phyloP scores from a whole-genome alignment of 495 filamentous ascomycete genomes.

The Daldinia concentrica region DNA sequence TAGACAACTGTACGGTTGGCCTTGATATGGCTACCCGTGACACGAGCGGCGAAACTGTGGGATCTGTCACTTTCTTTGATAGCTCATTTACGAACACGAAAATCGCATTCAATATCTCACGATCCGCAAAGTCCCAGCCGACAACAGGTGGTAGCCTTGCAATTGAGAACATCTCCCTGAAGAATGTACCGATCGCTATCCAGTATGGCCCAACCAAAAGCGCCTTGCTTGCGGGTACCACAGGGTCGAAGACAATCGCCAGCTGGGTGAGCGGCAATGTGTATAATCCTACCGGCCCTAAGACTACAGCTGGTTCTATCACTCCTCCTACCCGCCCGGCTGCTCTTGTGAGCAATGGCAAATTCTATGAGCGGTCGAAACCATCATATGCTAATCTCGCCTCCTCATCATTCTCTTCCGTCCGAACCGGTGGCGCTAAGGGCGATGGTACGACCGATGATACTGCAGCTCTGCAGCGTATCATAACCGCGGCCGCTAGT shows the following conservation, averaged over 20 bases:
- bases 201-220: slow-evolving; percentile 56
- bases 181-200: slow-evolving; percentile 64
- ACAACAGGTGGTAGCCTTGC: slow-evolving; percentile 61
- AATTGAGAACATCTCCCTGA: slow-evolving; percentile 74
- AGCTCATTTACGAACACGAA: slow-evolving; percentile 76
- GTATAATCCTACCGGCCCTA: slow-evolving; percentile 55
- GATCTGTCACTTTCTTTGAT: slow-evolving; percentile 80
- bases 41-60: slow-evolving; percentile 63
- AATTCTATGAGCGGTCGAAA: slow-evolving; percentile 71
- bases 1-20: slow-evolving; percentile 67
- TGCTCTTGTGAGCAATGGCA: slow-evolving; percentile 48
- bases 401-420: slow-evolving; percentile 68
- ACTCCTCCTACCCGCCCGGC: slow-evolving; percentile 50
- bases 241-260: slow-evolving; percentile 59
- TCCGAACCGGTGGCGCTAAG: slow-evolving; percentile 74
- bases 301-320: slow-evolving; percentile 46
- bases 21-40: slow-evolving; percentile 65
- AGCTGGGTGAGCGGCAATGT: slow-evolving; percentile 56
- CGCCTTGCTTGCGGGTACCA: slow-evolving; percentile 65
- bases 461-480: slow-evolving; percentile 70
- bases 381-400: slow-evolving; percentile 71
- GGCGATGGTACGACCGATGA: slow-evolving; percentile 76
- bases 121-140: slow-evolving; percentile 57
- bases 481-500: slow-evolving; percentile 65
- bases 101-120: slow-evolving; percentile 58